Percentiles rank a stretch among this genome's conserved stretches.
These are phyloP conservation scores for Omphalotus guepiniiformis DNA, from an alignment of 768 basidiomycete genomes.

Conservation along the genomic window DNA sequence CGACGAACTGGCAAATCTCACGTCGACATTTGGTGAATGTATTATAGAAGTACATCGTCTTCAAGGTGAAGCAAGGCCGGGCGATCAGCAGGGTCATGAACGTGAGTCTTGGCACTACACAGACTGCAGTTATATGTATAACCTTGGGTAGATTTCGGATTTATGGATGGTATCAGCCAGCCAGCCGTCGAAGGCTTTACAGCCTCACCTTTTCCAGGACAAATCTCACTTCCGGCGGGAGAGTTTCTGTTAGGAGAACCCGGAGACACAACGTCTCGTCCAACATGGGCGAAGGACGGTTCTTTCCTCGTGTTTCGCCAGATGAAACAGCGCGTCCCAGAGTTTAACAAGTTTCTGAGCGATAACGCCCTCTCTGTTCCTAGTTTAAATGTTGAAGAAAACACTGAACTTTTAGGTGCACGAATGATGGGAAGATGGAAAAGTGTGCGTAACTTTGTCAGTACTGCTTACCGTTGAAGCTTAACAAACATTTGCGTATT, in stretches of 20 bases:
- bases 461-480: no score
- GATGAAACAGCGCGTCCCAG: slow-evolving; percentile 28
- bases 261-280: slow-evolving; percentile 12
- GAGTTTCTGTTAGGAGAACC: slow-evolving; percentile 22
- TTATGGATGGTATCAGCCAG: slow-evolving; percentile 21
- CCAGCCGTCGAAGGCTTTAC: slow-evolving; percentile 17
- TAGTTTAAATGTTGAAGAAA: slow-evolving; percentile 16
- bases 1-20: slow-evolving; percentile 14
- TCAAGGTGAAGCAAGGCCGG: slow-evolving; percentile 21
- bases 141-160: slow-evolving; percentile 16
- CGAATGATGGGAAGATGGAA: slow-evolving; percentile 32
- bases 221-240: slow-evolving; percentile 11
- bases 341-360: slow-evolving; percentile 23
- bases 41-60: slow-evolving; percentile 17
- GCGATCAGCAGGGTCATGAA: slow-evolving; percentile 21
- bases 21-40: slow-evolving; percentile 14
- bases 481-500: no score
- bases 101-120: slow-evolving; percentile 19
- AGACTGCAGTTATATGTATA: slow-evolving; percentile 10
- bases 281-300: slow-evolving; percentile 12
- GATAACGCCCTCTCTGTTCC: slow-evolving; percentile 16
- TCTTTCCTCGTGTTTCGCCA: slow-evolving; percentile 29
- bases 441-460: slow-evolving; percentile 19
- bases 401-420: slow-evolving; percentile 26
- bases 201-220: slow-evolving; percentile 15